Evolutionary conservation across 2,329 filamentous ascomycete species (phyloP).

Genomic region (Coniochaeta sp.): DNA sequence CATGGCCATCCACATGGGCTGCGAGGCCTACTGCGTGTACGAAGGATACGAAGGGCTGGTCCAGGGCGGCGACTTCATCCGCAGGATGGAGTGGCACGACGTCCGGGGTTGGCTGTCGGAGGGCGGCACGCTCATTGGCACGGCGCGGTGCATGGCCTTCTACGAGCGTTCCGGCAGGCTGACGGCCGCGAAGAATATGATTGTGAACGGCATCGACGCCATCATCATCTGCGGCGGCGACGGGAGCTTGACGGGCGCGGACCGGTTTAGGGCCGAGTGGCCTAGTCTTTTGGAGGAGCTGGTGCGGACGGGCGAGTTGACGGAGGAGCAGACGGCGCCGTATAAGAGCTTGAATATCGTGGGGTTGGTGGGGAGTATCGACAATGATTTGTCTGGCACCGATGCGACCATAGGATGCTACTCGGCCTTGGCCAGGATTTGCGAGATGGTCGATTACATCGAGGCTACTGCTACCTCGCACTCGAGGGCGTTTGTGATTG

Average conservation of each 20-base stretch:
- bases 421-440: constrained; percentile 86
- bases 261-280: constrained; percentile 91
- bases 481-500: constrained; percentile 92
- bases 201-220: constrained; percentile 87
- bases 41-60: constrained; percentile 97
- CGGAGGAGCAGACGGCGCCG: constrained; percentile 61
- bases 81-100: constrained; percentile 83
- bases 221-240: constrained; percentile 96
- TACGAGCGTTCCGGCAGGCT: constrained; percentile 81
- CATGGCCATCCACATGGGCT: constrained; percentile 79
- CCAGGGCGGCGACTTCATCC: constrained; percentile 80
- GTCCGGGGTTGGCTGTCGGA: constrained; percentile 91
- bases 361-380: constrained; percentile 91
- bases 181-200: constrained; percentile 87
- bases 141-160: constrained; percentile 87
- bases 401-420: constrained; percentile 97
- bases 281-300: constrained; percentile 80
- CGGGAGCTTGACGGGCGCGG: constrained; percentile 90
- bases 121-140: constrained; percentile 93
- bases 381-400: constrained; percentile 95
- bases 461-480: constrained; percentile 93
- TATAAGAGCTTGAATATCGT: constrained; percentile 92
- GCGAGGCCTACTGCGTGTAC: constrained; percentile 74
- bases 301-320: constrained; percentile 65
- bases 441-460: constrained; percentile 93